Base-by-base conservation (phyloP, 2,329 filamentous ascomycete species). In the Diaporthe citrichinensis region DNA sequence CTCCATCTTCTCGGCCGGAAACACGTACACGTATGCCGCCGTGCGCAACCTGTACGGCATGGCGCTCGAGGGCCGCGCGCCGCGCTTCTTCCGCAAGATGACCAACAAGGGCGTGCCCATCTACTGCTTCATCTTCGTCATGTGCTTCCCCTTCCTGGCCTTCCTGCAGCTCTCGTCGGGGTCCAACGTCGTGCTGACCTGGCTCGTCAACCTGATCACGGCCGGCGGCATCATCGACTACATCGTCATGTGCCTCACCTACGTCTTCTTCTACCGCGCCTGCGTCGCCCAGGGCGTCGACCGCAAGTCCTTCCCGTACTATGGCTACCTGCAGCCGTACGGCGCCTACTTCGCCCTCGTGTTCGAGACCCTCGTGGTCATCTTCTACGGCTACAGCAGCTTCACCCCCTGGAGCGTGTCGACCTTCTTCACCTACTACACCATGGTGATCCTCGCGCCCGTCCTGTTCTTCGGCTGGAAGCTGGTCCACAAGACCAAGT, bases 401-500 rank as follows among this genome's bases (percentile, higher is more conserved):
- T 77, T 77, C 61, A 69, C 61, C 15, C 76, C 76, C 7, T 77
- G 74, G 84, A 78, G 80, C 49, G 80, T 83, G 3, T 78, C 78
- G 7, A 79, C 78, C 57, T 84, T 84, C 78, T 84, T 84, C 76
- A 79, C 83, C 14, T 88, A 89, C 83, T 92, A 91, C 82, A 88
- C 88, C 31, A 90, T 91, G 88, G 84, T 89, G 75, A 81, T 91
- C n/a, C 80, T 92, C 46, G 87, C 87, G 0, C 86, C 88, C 8
- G 79, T 90, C 39, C 83, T 91, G 46, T 93, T 88, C 80, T 67
- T 88, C n/a, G 86, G 86, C 79, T 94, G 91, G 90, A 94, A 94
- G 83, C 15, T 93, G 1, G n/a, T 90, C 81, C 90, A 92, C 84
- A 85, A 84, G 75, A 94, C 92, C 2, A 87, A 86, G 76, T 84